Evolutionary conservation across 148 eudicot species (phyloP).

Genomic region (Vaccinium vitisidaea): DNA sequence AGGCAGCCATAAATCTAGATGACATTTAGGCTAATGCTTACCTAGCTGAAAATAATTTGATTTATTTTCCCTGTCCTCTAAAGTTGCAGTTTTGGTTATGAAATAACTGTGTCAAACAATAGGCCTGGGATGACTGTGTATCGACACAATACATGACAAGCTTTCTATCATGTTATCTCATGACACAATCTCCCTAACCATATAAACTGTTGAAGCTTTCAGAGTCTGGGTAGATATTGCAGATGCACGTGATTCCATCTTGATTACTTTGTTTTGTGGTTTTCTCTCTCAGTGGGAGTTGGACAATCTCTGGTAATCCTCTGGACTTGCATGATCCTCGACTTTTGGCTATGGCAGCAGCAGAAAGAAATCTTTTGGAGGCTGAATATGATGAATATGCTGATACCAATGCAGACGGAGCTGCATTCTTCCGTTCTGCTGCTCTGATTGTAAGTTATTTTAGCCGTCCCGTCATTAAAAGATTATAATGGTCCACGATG

Average conservation of each 20-base stretch:
- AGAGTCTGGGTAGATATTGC: neutral
- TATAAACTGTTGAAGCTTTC: neutral
- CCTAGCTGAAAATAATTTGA: neutral
- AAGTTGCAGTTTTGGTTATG: neutral
- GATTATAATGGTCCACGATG: neutral
- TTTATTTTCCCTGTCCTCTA: neutral
- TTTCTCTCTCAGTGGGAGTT: slow-evolving; percentile 34
- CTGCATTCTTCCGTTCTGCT: slow-evolving; percentile 83
- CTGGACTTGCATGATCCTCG: slow-evolving; percentile 74
- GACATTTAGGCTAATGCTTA: neutral
- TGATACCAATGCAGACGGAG: slow-evolving; percentile 71
- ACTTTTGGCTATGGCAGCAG: slow-evolving; percentile 78
- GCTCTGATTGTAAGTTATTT: slow-evolving; percentile 64
- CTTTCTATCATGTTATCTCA: neutral
- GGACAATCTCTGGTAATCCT: slow-evolving; percentile 67
- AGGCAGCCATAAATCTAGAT: neutral
- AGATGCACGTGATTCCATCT: neutral
- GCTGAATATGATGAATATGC: slow-evolving; percentile 83
- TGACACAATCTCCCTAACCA: neutral
- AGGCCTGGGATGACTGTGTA: neutral
- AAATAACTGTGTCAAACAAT: neutral
- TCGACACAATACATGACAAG: neutral
- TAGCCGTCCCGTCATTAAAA: neutral
- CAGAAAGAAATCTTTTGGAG: slow-evolving; percentile 62
- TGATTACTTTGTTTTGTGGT: slow-evolving; percentile 7